Evolutionary conservation across 2,329 filamentous ascomycete genomes (phyloP).

Genomic region (Colletotrichum sp.): DNA sequence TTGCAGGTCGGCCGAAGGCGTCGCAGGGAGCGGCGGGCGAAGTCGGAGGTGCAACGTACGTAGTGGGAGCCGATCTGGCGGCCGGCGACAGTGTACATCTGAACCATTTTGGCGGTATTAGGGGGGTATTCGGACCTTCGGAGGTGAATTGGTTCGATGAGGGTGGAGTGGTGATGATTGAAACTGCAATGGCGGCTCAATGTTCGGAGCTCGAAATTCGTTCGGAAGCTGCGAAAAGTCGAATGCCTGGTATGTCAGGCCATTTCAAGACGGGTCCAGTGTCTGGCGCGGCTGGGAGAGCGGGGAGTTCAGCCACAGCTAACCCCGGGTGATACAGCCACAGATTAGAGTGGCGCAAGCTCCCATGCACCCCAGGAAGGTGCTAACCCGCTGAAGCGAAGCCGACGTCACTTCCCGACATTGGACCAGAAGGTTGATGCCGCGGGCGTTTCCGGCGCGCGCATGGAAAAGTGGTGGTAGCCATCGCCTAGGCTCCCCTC

Average conservation of each 20-base stretch:
- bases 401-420: constrained; percentile 14
- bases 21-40: neutral
- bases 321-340: neutral
- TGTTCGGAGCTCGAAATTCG: constrained; percentile 25
- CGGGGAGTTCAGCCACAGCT: constrained; percentile 3
- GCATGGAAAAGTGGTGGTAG: neutral
- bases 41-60: constrained; percentile 46
- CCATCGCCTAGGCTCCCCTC: neutral
- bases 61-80: constrained; percentile 66
- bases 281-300: neutral
- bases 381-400: neutral
- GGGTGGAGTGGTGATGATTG: constrained; percentile 31
- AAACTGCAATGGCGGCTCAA: constrained; percentile 7
- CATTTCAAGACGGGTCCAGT: neutral
- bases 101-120: constrained; percentile 48
- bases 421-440: constrained; percentile 2
- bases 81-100: constrained; percentile 62
- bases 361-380: neutral
- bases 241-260: constrained; percentile 18
- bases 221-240: constrained; percentile 13
- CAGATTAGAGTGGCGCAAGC: constrained; percentile 2
- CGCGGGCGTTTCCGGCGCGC: constrained; percentile 19
- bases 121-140: constrained; percentile 26
- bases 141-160: constrained; percentile 31
- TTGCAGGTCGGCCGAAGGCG: neutral